Evolutionary conservation across 306 rosid genomes (phyloP).

Genomic region (Quercus mongolica): DNA sequence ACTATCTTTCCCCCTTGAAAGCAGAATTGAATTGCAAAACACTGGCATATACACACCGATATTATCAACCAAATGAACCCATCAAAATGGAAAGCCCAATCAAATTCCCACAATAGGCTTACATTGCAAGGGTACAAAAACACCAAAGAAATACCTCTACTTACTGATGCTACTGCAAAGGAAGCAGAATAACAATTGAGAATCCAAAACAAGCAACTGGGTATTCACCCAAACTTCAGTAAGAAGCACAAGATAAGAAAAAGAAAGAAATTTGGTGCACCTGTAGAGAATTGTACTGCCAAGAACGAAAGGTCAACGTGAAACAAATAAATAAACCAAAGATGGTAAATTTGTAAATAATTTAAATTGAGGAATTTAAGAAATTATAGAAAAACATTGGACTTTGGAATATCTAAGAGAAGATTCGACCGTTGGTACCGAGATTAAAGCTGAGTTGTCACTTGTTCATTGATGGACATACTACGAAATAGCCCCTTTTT

Average conservation of each 20-base stretch:
- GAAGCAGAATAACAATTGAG: not conserved
- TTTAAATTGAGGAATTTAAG: too few relatives aligned
- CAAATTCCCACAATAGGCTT: not conserved
- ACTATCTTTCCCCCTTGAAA: not conserved
- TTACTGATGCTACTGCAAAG: not conserved
- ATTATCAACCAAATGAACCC: not conserved
- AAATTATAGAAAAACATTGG: too few relatives aligned
- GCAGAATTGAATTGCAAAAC: not conserved
- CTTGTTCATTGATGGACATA: too few relatives aligned
- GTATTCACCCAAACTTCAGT: not conserved
- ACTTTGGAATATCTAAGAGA: too few relatives aligned
- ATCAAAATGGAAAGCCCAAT: not conserved
- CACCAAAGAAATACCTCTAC: not conserved
- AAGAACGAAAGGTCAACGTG: not conserved
- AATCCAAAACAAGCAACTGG: not conserved
- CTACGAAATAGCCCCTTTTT: too few relatives aligned
- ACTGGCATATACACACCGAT: not conserved
- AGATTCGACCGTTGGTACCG: too few relatives aligned
- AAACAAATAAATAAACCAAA: not conserved
- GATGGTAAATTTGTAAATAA: not conserved
- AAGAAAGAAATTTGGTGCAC: not conserved
- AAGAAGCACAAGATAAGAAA: not conserved
- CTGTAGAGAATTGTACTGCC: not conserved
- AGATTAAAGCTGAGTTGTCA: too few relatives aligned
- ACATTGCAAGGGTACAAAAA: not conserved